A percentile compares a stretch with the other conserved stretches of the same genome.
phyloP scores from a whole-genome alignment of 371 early-diverging fungal genomes.

The Apophysomyces elegans region DNA sequence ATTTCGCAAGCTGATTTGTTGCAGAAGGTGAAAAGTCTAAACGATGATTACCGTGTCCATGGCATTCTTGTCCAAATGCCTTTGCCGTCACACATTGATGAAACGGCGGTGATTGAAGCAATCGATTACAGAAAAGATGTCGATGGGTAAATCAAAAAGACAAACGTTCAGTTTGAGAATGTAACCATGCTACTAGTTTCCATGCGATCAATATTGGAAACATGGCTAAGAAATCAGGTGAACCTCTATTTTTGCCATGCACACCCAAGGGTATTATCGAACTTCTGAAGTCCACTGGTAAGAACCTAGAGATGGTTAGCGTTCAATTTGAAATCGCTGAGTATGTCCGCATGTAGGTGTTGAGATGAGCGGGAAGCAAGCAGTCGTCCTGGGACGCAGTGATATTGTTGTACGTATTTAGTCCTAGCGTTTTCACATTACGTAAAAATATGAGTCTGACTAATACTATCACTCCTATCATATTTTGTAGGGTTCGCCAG shows the following conservation, averaged over 20 bases:
- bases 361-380: constrained; percentile 76
- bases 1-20: constrained; percentile 55
- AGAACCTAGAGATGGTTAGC: background rate
- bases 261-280: constrained; percentile 90
- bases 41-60: constrained; percentile 80
- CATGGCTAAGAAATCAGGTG: constrained; percentile 74
- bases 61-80: constrained; percentile 94
- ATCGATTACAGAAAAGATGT: constrained; percentile 89
- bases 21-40: constrained; percentile 61
- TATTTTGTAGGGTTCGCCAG: constrained; percentile 73
- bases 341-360: constrained; percentile 32
- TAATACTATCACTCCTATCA: background rate
- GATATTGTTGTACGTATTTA: constrained; percentile 73
- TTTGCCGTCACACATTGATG: constrained; percentile 80
- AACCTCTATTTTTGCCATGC: constrained; percentile 86
- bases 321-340: background rate
- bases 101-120: constrained; percentile 76
- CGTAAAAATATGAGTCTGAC: no score
- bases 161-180: no score
- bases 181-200: constrained; percentile 54
- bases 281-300: constrained; percentile 65
- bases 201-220: constrained; percentile 91
- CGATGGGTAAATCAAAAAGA: constrained; percentile 70
- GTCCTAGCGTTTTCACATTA: background rate
- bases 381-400: constrained; percentile 92